A percentile compares a stretch with the other conserved stretches of the same genome.
phyloP scores from a whole-genome alignment of 2,329 filamentous ascomycete species.

The Orbilia blumenaviensis region DNA sequence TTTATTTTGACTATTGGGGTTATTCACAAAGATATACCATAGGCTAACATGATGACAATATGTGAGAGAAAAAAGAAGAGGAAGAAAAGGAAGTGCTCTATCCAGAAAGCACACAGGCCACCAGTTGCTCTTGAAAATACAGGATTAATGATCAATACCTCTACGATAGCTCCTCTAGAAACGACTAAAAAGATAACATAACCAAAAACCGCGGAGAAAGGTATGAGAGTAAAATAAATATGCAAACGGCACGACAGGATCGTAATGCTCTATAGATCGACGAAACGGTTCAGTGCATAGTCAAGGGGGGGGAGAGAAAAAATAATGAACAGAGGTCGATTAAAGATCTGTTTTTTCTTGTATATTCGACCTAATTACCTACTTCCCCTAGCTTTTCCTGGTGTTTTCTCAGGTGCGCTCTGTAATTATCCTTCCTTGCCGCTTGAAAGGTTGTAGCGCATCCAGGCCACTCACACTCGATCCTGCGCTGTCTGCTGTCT shows the following conservation, averaged over 20 bases:
- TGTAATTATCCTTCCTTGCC: conserved; percentile 51
- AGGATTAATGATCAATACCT: conserved; percentile 2
- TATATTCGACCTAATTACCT: conserved; percentile 8
- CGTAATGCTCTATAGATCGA: neutral
- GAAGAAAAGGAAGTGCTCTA: neutral
- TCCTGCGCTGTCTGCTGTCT: conserved; percentile 46
- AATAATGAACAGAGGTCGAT: neutral
- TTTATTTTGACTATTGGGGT: neutral
- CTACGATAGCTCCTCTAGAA: conserved; percentile 20
- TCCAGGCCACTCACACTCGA: conserved; percentile 50
- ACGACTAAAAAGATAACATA: neutral
- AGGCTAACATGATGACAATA: neutral
- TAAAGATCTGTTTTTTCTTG: neutral
- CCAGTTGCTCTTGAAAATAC: neutral
- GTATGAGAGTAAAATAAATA: neutral
- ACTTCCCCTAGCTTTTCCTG: conserved; percentile 41
- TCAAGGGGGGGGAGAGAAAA: no score
- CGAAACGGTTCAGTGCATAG: neutral
- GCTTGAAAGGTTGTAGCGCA: conserved; percentile 50
- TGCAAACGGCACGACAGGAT: neutral
- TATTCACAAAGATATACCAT: neutral
- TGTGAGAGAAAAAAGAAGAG: no score
- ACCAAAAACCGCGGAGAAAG: neutral
- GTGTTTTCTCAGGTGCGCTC: conserved; percentile 47
- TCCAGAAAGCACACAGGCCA: conserved; percentile 9